These are phyloP conservation scores for Blastocystis sp. DNA, from an alignment of 352 stramenopile species.

Conservation along the genomic window DNA sequence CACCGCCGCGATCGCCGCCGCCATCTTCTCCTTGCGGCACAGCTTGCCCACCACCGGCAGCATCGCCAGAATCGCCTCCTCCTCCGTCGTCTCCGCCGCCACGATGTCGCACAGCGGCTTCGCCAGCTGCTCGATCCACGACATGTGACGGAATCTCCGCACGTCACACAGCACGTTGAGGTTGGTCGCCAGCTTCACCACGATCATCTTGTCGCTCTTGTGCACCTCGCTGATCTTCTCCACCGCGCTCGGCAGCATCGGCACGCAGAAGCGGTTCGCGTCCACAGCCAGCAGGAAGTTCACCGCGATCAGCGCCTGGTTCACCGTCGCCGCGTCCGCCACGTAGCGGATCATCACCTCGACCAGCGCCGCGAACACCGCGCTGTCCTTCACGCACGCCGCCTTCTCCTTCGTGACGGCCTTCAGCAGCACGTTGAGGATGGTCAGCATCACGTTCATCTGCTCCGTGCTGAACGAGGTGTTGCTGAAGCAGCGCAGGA, in stretches of 20 bases:
- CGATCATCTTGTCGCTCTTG: slow-evolving; percentile 25
- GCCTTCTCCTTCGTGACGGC: slow-evolving; percentile 31
- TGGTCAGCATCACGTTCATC: slow-evolving; percentile 24
- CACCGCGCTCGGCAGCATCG: slow-evolving; percentile 6
- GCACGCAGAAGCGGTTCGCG: slow-evolving; percentile 18
- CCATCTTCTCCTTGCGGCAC: slow-evolving; percentile 16
- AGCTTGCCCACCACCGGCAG: slow-evolving; percentile 34
- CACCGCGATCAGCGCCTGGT: slow-evolving; percentile 1
- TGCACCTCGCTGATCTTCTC: slow-evolving; percentile 31
- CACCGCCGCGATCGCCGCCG: slow-evolving; percentile 15
- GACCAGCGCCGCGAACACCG: slow-evolving; percentile 31
- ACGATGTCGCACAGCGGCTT: slow-evolving; percentile 57
- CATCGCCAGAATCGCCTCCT: slow-evolving; percentile 1
- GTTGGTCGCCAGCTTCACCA: slow-evolving; percentile 30
- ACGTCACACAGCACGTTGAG: slow-evolving; percentile 37
- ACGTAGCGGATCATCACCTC: slow-evolving; percentile 35
- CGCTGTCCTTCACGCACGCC: slow-evolving; percentile 29
- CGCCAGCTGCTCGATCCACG: not conserved
- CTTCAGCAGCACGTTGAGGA: slow-evolving; percentile 58
- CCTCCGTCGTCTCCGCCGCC: not conserved
- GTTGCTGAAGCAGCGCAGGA: slow-evolving; percentile 28
- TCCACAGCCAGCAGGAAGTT: slow-evolving; percentile 37
- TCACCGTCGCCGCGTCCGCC: slow-evolving; percentile 10
- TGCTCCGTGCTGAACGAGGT: not conserved
- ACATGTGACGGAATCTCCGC: slow-evolving; percentile 20